phyloP scores from a whole-genome alignment of 495 filamentous ascomycete species.

The Aspergillus haitiensis region DNA sequence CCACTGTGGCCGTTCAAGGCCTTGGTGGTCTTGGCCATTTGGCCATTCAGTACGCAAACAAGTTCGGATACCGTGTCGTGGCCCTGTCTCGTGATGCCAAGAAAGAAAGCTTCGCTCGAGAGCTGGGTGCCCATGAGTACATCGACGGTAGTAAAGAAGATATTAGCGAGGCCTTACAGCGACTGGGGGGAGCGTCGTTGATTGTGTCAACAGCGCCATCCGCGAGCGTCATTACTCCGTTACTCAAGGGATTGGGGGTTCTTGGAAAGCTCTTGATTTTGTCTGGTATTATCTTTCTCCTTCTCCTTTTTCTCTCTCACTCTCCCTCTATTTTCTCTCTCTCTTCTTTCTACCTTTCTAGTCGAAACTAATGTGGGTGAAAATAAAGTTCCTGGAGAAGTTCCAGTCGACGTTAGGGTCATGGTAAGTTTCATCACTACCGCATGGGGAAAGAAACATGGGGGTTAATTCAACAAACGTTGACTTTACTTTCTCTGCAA shows the following conservation, averaged over 20 bases:
- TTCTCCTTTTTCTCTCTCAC: neutral
- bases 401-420: constrained; percentile 22
- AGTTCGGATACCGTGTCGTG: constrained; percentile 64
- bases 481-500: no score
- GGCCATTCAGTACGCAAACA: constrained; percentile 64
- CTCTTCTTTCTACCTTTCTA: neutral
- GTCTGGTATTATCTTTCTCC: constrained; percentile 36
- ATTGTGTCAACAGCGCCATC: constrained; percentile 66
- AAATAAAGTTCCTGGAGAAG: constrained; percentile 27
- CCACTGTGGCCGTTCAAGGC: constrained; percentile 62
- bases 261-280: constrained; percentile 62
- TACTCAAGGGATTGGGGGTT: constrained; percentile 56
- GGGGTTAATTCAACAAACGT: neutral
- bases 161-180: constrained; percentile 48
- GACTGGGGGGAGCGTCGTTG: constrained; percentile 60
- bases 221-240: constrained; percentile 49
- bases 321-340: no score
- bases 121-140: constrained; percentile 68
- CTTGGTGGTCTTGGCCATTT: constrained; percentile 68
- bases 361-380: neutral
- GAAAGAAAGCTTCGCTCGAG: constrained; percentile 59
- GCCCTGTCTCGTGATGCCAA: constrained; percentile 57
- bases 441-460: neutral
- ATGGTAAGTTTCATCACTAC: constrained; percentile 21
- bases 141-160: constrained; percentile 60